Evolutionary conservation across 139 green algal species (phyloP), one percentile per base, ranked within the genome.

Genomic region (Medakamo hakoo): DNA sequence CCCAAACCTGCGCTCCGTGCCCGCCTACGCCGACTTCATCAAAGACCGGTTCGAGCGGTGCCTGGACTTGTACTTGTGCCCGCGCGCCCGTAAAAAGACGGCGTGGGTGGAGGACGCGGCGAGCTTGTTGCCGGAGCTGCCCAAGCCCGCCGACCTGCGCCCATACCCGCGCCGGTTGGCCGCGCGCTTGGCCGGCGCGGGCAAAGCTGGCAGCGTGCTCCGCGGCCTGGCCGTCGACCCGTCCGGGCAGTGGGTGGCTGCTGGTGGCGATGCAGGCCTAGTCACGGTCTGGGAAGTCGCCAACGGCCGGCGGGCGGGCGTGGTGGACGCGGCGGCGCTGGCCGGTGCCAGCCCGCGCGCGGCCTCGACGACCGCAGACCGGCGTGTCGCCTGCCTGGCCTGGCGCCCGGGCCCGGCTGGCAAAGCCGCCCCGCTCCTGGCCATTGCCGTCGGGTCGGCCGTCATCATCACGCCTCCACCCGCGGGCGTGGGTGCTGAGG

Each of bases 61-160:
- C 80, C 76, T 98, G 67, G 92, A 98, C 73, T 82, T 98, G 4
- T 98, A 98, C 77, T 77, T 98, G 29, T 96, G 90, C 81, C 92
- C 93, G 4, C 76, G 91, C 31, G 71, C 82, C 18, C 66, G 78
- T 4, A 78, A 76, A 61, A 90, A 86, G 74, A 52, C 40, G 9
- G 9, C 40, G 40, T 52, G 9, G 64, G 4, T 24, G 48, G 32
- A 59, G 66, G 81, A 93, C 40, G 84, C 89, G 21, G 76, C 94
- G 76, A 67, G 63, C 22, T 72, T 98, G 55, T 73, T 96, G 29
- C 91, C 92, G 26, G 81, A 95, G 78, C 78, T 98, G 67, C 91
- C 91, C 25, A 93, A 91, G 74, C 92, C 92, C 0, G 71, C 66
- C 4, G 90, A 97, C 72, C 79, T 98, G 74, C 83, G 91, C 68